Conservation (phyloP, 2,329 filamentous ascomycete genomes). For the Byssothecium circinans region DNA sequence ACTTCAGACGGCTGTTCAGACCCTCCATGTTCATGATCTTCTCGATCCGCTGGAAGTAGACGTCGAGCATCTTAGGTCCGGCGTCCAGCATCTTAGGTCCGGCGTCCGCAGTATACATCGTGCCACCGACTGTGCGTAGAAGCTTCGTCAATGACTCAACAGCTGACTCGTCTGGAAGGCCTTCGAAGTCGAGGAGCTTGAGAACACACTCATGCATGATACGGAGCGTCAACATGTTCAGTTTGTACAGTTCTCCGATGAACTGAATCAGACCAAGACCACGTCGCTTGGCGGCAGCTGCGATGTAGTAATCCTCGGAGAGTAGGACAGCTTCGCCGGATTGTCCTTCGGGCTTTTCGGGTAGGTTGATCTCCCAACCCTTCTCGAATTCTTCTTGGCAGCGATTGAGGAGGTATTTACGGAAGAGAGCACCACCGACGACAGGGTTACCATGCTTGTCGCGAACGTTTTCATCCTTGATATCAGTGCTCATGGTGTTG, state of each 20-base stretch:
- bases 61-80: conserved; percentile 83
- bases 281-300: conserved; percentile 91
- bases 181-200: conserved; percentile 94
- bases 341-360: conserved; percentile 70
- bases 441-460: conserved; percentile 89
- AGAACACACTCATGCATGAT: conserved; percentile 99
- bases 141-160: conserved; percentile 95
- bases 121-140: conserved; percentile 84
- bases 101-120: conserved; percentile 78
- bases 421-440: conserved; percentile 89
- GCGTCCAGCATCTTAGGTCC: conserved; percentile 82
- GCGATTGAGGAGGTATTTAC: conserved; percentile 96
- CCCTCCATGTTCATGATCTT: conserved; percentile 74
- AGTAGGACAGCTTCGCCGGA: conserved; percentile 78
- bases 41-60: conserved; percentile 89
- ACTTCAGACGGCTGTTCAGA: conserved; percentile 83
- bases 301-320: conserved; percentile 94
- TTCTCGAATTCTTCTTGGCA: conserved; percentile 73
- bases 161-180: conserved; percentile 90
- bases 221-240: conserved; percentile 95
- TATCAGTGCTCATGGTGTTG: conserved; percentile 90
- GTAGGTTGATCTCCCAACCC: conserved; percentile 90
- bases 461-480: conserved; percentile 91
- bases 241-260: conserved; percentile 83
- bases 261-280: conserved; percentile 98